A percentile compares a stretch with the other conserved stretches of the same genome.
Evolutionary conservation across 495 filamentous ascomycete species (phyloP).

Genomic region (Penicillium waksmanii): DNA sequence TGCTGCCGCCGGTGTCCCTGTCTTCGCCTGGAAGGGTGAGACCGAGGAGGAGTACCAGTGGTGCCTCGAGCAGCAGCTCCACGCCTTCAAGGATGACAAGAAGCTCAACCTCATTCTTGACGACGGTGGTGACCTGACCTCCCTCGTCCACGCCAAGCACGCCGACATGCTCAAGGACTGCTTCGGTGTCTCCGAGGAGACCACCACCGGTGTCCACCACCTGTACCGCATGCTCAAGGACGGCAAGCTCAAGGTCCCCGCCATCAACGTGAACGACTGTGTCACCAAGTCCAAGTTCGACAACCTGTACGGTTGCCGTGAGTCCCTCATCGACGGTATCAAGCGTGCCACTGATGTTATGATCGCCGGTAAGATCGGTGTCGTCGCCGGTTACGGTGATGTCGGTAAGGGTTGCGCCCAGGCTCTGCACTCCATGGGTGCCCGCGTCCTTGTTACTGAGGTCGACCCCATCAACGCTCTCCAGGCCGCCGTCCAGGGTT

Average conservation of each 20-base stretch:
- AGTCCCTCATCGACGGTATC: constrained; percentile 98
- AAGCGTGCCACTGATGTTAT: constrained; percentile 99
- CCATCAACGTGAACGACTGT: constrained; percentile 99
- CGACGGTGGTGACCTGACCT: constrained; percentile 96
- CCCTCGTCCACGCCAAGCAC: constrained; percentile 96
- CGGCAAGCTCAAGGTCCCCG: constrained; percentile 84
- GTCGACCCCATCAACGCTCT: constrained; percentile 99
- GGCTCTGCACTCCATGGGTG: constrained; percentile 95
- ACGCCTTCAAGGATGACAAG: constrained; percentile 95
- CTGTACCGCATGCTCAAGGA: constrained; percentile 97
- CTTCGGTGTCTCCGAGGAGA: constrained; percentile 99
- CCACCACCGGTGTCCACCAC: constrained; percentile 99
- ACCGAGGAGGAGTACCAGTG: constrained; percentile 99
- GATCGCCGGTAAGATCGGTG: constrained; percentile 98
- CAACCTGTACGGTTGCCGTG: constrained; percentile 99
- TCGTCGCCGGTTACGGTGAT: constrained; percentile 98
- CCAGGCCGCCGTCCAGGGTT: constrained; percentile 96
- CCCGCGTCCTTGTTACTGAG: constrained; percentile 94
- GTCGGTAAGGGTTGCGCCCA: constrained; percentile 98
- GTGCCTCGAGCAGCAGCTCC: constrained; percentile 98
- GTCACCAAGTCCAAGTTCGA: constrained; percentile 99
- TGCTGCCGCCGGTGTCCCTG: constrained; percentile 88
- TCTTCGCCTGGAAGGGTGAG: constrained; percentile 99
- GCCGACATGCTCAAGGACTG: constrained; percentile 96
- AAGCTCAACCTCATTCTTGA: constrained; percentile 98